Percentiles rank a stretch among this genome's conserved stretches.
Conservation (phyloP, 441 rosid genomes). For the Erodium chrysanthum region DNA sequence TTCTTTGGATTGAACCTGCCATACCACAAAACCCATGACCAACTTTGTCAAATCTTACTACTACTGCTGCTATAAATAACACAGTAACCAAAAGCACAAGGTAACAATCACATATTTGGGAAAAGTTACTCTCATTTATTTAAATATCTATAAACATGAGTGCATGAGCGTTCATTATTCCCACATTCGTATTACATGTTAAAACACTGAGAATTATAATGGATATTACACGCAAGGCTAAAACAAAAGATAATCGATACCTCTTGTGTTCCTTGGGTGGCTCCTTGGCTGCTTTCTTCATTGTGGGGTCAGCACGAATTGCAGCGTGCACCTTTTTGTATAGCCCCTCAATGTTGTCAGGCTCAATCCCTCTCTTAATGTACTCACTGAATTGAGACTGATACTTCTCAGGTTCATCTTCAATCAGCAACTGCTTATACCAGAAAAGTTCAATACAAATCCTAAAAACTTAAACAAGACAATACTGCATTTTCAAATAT, state of each 20-base stretch:
- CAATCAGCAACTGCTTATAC: constrained; percentile 38
- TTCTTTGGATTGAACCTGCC: background rate
- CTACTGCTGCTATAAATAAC: no score
- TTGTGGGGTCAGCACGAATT: constrained; percentile 47
- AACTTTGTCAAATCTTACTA: background rate
- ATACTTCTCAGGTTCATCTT: constrained; percentile 90
- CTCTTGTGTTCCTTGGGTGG: constrained; percentile 69
- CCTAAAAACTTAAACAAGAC: background rate
- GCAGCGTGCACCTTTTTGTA: constrained; percentile 50
- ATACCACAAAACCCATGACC: background rate
- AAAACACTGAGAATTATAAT: background rate
- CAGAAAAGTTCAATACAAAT: constrained; percentile 1
- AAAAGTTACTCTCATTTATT: no score
- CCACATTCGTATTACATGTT: background rate
- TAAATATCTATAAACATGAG: background rate
- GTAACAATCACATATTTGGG: background rate
- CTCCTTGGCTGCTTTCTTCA: constrained; percentile 51
- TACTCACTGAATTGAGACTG: constrained; percentile 67
- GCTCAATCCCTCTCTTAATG: constrained; percentile 61
- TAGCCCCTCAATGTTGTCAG: constrained; percentile 53
- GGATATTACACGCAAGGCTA: background rate
- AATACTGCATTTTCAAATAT: no score
- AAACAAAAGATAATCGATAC: constrained; percentile 20
- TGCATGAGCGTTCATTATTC: background rate
- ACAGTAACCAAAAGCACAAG: no score